These are phyloP conservation scores for Tetradesmus obliquus DNA, from an alignment of 139 green algal genomes.

Conservation along the genomic window DNA sequence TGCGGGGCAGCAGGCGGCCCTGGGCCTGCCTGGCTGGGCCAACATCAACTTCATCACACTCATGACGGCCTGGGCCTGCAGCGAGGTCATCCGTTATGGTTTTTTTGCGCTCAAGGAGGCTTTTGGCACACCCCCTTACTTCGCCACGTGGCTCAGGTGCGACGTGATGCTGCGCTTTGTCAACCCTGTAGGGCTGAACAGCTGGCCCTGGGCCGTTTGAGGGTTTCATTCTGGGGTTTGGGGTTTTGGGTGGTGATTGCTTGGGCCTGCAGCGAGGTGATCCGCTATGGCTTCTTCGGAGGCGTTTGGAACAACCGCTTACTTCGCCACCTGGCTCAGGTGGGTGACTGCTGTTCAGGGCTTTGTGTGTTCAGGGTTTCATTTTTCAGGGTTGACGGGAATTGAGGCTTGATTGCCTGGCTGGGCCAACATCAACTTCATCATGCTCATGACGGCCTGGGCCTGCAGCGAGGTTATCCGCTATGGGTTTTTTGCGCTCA, in stretches of 20 bases:
- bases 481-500: constrained; percentile 93
- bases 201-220: too few relatives aligned
- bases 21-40: constrained; percentile 27
- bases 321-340: constrained; percentile 83
- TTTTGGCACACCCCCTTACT: constrained; percentile 66
- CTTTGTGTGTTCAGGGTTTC: too few relatives aligned
- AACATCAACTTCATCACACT: constrained; percentile 78
- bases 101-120: constrained; percentile 94
- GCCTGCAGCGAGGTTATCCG: constrained; percentile 90
- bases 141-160: constrained; percentile 81
- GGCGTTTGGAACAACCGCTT: constrained; percentile 67
- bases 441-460: constrained; percentile 88
- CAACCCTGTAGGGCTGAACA: too few relatives aligned
- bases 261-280: constrained; percentile 90
- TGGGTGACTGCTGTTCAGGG: background rate
- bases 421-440: constrained; percentile 66
- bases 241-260: constrained; percentile 61
- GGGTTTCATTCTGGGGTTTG: too few relatives aligned
- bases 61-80: constrained; percentile 88
- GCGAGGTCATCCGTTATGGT: constrained; percentile 92
- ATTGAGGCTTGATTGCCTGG: background rate
- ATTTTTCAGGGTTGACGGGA: too few relatives aligned
- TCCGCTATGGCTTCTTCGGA: constrained; percentile 95
- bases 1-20: background rate
- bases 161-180: background rate